phyloP scores from a whole-genome alignment of 306 rosid genomes.

The Hippophae rhamnoides region DNA sequence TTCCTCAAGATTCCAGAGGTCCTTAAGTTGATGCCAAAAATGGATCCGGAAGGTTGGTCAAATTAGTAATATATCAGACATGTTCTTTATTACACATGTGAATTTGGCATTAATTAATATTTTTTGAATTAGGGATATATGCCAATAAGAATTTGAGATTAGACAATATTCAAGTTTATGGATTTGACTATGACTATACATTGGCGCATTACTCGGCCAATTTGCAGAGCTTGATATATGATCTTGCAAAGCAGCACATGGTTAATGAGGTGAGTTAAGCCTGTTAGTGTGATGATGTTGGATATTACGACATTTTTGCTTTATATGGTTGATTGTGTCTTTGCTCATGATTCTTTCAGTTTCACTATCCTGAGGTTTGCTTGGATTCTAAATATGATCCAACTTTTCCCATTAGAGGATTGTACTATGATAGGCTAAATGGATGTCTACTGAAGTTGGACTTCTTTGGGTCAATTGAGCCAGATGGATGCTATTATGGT shows the following conservation, averaged over 20 bases:
- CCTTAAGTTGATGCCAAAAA: constrained; percentile 52
- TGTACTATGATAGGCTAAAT: constrained; percentile 70
- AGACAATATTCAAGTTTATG: constrained; percentile 77
- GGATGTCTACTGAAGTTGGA: constrained; percentile 90
- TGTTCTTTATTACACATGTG: not conserved
- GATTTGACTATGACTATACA: constrained; percentile 93
- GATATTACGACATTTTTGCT: constrained; percentile 1
- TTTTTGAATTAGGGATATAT: constrained; percentile 57
- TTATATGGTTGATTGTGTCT: constrained; percentile 9
- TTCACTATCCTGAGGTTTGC: constrained; percentile 75
- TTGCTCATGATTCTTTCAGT: constrained; percentile 43
- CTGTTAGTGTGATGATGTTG: not conserved
- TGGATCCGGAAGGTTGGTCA: constrained; percentile 72
- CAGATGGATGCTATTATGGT: constrained; percentile 82
- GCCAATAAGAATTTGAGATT: constrained; percentile 74
- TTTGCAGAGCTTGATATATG: constrained; percentile 84
- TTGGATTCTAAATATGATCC: constrained; percentile 66
- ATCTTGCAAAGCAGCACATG: constrained; percentile 80
- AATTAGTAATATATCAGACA: not conserved
- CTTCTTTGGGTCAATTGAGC: constrained; percentile 88
- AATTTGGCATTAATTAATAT: constrained; percentile 8
- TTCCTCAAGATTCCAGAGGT: constrained; percentile 55
- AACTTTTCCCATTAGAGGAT: constrained; percentile 84
- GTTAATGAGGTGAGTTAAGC: constrained; percentile 64
- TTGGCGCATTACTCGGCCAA: constrained; percentile 78